Evolutionary conservation across 78 protist species (phyloP).

Genomic region (Mastigamoeba balamuthi): DNA sequence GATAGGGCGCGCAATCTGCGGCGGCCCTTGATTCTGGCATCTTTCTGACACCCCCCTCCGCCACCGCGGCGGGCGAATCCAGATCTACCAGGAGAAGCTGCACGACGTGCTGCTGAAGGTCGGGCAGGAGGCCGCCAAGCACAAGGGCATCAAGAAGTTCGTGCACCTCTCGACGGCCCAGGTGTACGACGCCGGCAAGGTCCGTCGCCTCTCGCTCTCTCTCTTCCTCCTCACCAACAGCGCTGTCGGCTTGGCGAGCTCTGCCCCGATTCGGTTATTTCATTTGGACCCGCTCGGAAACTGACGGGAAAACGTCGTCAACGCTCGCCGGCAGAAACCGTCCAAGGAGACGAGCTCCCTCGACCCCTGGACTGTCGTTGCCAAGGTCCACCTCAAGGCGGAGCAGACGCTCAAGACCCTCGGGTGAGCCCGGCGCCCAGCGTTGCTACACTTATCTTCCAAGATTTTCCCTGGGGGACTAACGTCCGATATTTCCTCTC

Average conservation of each 20-base stretch:
- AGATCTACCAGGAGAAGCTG: constrained; percentile 64
- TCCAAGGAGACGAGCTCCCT: constrained; percentile 46
- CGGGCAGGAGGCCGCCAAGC: constrained; percentile 56
- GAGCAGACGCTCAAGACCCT: constrained; percentile 52
- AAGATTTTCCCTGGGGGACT: neutral
- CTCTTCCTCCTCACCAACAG: no score
- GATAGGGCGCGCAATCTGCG: neutral
- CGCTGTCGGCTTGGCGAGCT: no score
- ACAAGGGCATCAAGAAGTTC: constrained; percentile 50
- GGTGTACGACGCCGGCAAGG: constrained; percentile 63
- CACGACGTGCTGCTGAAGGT: constrained; percentile 28
- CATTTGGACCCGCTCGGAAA: no score
- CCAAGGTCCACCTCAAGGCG: constrained; percentile 52
- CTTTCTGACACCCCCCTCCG: neutral
- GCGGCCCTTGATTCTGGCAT: no score
- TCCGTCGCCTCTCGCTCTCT: neutral
- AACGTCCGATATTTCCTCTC: neutral
- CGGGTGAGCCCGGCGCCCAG: no score
- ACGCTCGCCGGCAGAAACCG: constrained; percentile 23
- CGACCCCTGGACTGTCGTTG: constrained; percentile 76
- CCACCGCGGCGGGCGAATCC: neutral
- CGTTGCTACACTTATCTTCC: neutral
- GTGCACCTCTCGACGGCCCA: constrained; percentile 86
- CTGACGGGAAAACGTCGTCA: neutral
- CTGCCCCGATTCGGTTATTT: no score